Percentiles rank a stretch among this genome's conserved stretches.
phyloP scores from a whole-genome alignment of 352 stramenopile genomes.

The Globisporangium recalcitrans region DNA sequence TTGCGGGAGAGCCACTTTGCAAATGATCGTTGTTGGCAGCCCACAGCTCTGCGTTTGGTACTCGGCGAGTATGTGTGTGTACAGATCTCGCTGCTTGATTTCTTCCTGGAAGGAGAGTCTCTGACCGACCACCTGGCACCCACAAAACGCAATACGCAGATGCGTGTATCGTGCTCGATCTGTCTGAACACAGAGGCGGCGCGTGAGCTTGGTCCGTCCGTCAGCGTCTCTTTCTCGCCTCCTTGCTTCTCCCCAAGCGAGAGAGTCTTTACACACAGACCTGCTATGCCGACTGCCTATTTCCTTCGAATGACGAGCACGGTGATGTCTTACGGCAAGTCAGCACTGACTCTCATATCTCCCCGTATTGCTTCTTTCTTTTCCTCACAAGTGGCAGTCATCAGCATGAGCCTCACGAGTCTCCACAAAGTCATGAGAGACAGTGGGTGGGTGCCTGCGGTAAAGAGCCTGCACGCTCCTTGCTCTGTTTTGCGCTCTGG shows the following conservation, averaged over 20 bases:
- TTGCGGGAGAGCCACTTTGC: background rate
- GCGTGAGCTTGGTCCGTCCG: background rate
- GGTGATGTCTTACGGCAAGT: background rate
- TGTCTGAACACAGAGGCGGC: background rate
- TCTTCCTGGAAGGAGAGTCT: background rate
- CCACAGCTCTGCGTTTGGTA: background rate
- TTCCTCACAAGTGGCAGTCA: background rate
- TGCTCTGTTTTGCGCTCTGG: no score
- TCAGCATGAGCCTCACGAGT: background rate
- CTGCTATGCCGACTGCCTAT: no score
- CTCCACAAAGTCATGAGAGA: background rate
- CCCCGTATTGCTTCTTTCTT: background rate
- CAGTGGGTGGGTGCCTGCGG: background rate
- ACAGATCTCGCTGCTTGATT: background rate
- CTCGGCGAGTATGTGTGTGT: no score
- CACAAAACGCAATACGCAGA: background rate
- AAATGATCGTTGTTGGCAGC: background rate
- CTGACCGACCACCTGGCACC: background rate
- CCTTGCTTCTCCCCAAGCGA: background rate
- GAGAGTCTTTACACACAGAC: no score
- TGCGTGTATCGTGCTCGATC: background rate
- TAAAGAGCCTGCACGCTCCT: background rate
- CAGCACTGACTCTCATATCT: background rate
- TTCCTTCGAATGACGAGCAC: no score
- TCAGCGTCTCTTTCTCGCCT: background rate